Evolutionary conservation across 2,329 filamentous ascomycete species (phyloP), one percentile per base, ranked within the genome.

Genomic region (Ceratocystis destructans): DNA sequence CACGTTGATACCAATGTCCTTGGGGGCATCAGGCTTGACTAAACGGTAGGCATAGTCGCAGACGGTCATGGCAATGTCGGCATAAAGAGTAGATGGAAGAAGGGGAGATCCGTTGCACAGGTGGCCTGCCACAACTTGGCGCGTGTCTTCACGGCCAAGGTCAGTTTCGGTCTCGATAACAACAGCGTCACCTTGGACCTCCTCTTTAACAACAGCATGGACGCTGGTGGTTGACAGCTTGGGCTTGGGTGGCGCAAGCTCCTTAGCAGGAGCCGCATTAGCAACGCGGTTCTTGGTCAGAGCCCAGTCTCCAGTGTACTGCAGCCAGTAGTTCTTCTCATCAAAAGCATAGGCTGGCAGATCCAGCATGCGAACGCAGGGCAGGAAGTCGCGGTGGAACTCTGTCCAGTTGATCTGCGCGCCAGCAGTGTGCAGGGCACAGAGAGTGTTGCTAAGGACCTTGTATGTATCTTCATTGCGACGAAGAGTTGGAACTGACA

Each of bases 271-370:
- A 50, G 69, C 75, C 10, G 78, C 70, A 22, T 76, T 71, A 15
- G 75, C 77, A 48, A 77, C 80, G 69, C 87, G 83, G 70, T 87
- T 85, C 78, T 91, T 91, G 68, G 81, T 84, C 46, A 90, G 77
- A 25, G 80, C 83, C 84, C 87, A 91, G 74, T 90, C 85, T 69
- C 88, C 86, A 69, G 80, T 75, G 72, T 84, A 85, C 71, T 80
- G 78, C 53, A 84, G 77, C 82, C 83, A 85, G 73, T 90, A 90
- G 69, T 83, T 87, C 78, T 89, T 89, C 71, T 84, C 78, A 71
- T 91, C 85, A 76, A 87, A 92, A 0, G 80, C 80, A 73, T 91
- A 92, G 1, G 82, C 81, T 0, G 88, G 88, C 0, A 91, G 76
- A 5, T 82, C 77, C 5, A 89, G 75, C 8, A 90, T 77, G 2